These are phyloP conservation scores for Fusarium subglutinans DNA, from an alignment of 2,329 filamentous ascomycete genomes.

Conservation along the genomic window DNA sequence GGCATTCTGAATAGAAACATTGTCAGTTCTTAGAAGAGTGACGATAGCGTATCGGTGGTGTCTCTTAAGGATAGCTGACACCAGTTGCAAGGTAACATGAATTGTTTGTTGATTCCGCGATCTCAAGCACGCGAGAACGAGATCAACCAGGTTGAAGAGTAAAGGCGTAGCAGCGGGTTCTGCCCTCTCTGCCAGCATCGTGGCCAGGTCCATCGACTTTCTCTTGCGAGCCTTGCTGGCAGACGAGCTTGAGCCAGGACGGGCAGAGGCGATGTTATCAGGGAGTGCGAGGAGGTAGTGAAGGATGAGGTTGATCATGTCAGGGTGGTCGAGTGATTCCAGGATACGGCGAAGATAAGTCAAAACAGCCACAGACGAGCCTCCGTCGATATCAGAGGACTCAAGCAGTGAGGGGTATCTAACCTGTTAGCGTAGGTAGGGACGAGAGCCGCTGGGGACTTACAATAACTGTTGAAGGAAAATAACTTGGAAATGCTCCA, in stretches of 20 bases:
- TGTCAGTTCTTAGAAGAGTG: constrained; percentile 76
- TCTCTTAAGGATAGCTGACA: constrained; percentile 85
- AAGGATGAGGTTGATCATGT: constrained; percentile 92
- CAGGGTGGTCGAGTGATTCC: constrained; percentile 89
- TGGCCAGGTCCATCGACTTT: constrained; percentile 88
- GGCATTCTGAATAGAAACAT: constrained; percentile 61
- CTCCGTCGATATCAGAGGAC: constrained; percentile 95
- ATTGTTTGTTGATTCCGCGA: constrained; percentile 91
- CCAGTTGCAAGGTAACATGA: constrained; percentile 85
- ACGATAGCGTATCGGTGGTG: constrained; percentile 88
- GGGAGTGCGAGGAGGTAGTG: constrained; percentile 90
- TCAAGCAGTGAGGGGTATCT: constrained; percentile 96
- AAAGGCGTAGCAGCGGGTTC: constrained; percentile 81
- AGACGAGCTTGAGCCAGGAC: constrained; percentile 56
- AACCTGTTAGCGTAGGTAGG: constrained; percentile 5
- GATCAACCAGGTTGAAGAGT: constrained; percentile 91
- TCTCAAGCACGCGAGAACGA: constrained; percentile 84
- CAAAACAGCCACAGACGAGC: constrained; percentile 93
- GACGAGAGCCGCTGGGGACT: constrained; percentile 44
- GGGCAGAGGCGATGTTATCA: constrained; percentile 55
- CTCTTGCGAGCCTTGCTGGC: constrained; percentile 79
- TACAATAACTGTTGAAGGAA: constrained; percentile 94
- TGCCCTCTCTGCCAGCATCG: constrained; percentile 77
- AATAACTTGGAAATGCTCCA: constrained; percentile 97
- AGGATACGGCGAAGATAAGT: constrained; percentile 93